phyloP scores from a whole-genome alignment of 768 basidiomycete genomes.

The Butyriboletus loyo region DNA sequence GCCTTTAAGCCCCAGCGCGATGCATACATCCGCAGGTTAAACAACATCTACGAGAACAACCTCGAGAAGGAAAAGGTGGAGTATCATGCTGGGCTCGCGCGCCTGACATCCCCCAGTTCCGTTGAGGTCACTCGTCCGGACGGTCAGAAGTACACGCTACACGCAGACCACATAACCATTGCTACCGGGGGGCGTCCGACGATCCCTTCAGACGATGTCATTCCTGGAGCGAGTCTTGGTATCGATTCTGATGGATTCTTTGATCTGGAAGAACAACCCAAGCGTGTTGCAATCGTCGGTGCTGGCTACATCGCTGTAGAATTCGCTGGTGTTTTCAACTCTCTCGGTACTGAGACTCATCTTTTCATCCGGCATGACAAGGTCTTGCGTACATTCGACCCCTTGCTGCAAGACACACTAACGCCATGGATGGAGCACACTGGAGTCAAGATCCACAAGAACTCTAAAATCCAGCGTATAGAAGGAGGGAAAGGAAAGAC shows the following conservation, averaged over 20 bases:
- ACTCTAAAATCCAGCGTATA: constrained; percentile 69
- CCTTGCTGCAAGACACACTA: constrained; percentile 75
- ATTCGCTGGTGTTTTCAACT: constrained; percentile 90
- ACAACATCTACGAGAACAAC: constrained; percentile 90
- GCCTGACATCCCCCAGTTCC: constrained; percentile 63
- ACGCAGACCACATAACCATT: constrained; percentile 75
- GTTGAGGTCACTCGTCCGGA: constrained; percentile 73
- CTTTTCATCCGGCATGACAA: constrained; percentile 86
- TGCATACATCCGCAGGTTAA: constrained; percentile 87
- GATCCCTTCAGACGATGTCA: constrained; percentile 69
- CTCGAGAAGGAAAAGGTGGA: constrained; percentile 86
- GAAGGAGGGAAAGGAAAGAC: constrained; percentile 70
- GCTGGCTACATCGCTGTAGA: constrained; percentile 99
- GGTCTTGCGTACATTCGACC: constrained; percentile 92
- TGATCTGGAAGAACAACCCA: constrained; percentile 84
- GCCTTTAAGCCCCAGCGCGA: constrained; percentile 92
- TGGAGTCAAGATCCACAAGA: constrained; percentile 85
- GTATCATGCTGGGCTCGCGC: constrained; percentile 75
- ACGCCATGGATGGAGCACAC: constrained; percentile 93
- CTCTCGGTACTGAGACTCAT: constrained; percentile 89
- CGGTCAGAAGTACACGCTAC: constrained; percentile 66
- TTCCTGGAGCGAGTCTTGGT: constrained; percentile 89
- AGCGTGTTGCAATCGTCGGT: constrained; percentile 90
- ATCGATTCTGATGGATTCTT: constrained; percentile 98
- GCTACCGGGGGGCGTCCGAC: constrained; percentile 87